A percentile compares a stretch with the other conserved stretches of the same genome.
Conservation (phyloP, 768 basidiomycete species). For the Royoungia palumana region DNA sequence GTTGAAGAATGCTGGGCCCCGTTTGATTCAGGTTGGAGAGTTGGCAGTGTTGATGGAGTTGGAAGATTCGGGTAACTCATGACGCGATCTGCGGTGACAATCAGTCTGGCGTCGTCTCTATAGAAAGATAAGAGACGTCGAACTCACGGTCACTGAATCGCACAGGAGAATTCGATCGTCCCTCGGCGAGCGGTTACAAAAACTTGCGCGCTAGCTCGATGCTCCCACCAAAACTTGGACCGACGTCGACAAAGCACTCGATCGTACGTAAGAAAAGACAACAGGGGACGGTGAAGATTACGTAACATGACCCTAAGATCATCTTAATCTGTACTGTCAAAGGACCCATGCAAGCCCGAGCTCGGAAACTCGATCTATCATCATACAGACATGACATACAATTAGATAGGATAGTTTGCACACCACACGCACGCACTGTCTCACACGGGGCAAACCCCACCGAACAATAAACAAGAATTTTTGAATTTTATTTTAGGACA, state of each 20-base stretch:
- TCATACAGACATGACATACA: too few species aligned
- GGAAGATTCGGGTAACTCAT: constrained; percentile 29
- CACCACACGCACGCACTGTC: too few species aligned
- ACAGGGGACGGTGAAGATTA: too few species aligned
- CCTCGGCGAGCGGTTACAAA: constrained; percentile 1
- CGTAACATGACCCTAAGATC: too few species aligned
- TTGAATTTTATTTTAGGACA: too few species aligned
- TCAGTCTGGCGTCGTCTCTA: neutral
- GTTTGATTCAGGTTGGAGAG: constrained; percentile 14
- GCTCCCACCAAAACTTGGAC: neutral
- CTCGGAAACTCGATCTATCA: too few species aligned
- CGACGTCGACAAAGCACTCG: neutral
- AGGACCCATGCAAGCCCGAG: too few species aligned
- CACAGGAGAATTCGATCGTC: neutral
- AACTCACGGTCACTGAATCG: constrained; percentile 12
- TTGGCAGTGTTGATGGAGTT: constrained; percentile 22
- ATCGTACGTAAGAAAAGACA: too few species aligned
- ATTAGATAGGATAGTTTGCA: too few species aligned
- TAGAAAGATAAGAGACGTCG: neutral
- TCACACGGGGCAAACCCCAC: too few species aligned
- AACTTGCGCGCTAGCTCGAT: neutral
- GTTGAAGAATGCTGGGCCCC: constrained; percentile 14
- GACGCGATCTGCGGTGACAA: neutral
- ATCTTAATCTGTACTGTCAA: too few species aligned
- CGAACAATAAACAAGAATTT: too few species aligned